These are phyloP conservation scores for Lipomyces spencermartinsiae DNA, from an alignment of 805 yeast genomes.

Conservation along the genomic window DNA sequence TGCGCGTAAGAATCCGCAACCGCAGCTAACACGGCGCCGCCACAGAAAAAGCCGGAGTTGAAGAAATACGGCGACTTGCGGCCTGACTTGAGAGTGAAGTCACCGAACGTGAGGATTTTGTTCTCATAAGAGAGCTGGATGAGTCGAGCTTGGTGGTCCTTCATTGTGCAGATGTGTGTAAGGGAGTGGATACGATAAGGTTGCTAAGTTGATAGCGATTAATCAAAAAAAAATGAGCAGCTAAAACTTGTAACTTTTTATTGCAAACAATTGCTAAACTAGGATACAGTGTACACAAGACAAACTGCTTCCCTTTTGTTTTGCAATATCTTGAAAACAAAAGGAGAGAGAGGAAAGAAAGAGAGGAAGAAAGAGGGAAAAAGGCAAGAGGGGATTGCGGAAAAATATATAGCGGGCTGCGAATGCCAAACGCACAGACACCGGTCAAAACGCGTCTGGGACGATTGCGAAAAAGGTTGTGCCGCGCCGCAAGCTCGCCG, in stretches of 20 bases:
- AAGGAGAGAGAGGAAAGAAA: not conserved
- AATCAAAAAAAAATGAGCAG: not conserved
- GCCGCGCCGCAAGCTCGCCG: not conserved
- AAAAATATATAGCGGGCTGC: not conserved
- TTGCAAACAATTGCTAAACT: not conserved
- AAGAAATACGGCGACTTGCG: constrained; percentile 95
- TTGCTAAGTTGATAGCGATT: not conserved
- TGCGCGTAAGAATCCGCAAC: constrained; percentile 89
- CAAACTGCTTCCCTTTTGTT: constrained; percentile 3
- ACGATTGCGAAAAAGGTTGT: not conserved
- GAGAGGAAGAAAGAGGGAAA: not conserved
- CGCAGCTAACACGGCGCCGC: constrained; percentile 77
- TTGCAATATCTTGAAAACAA: not conserved
- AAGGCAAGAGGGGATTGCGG: not conserved
- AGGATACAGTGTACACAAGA: constrained; percentile 1
- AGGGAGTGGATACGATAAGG: not conserved
- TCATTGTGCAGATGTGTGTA: constrained; percentile 18
- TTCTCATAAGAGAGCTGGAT: constrained; percentile 82
- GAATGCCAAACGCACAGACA: not conserved
- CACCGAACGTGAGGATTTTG: constrained; percentile 84
- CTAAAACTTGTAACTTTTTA: not conserved
- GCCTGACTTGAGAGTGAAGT: constrained; percentile 89
- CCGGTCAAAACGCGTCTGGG: not conserved
- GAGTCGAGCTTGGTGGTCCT: constrained; percentile 51
- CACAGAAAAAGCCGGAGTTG: constrained; percentile 87